Conservation (phyloP, 2,329 filamentous ascomycete species). For the Diplodia intermedia region DNA sequence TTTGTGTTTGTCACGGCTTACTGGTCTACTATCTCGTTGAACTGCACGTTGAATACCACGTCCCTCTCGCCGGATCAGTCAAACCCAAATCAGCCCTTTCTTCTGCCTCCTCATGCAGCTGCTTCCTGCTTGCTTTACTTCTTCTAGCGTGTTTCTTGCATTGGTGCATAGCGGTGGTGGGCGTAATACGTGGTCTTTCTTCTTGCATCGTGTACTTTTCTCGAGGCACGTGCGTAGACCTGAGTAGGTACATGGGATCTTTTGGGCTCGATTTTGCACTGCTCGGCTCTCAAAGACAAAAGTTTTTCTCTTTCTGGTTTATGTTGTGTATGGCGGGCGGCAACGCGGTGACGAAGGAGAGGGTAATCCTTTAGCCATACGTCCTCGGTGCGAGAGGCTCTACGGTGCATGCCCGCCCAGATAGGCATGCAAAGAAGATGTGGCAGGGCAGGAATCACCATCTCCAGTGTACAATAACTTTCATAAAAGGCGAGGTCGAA, state of each 20-base stretch:
- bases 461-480: neutral
- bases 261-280: neutral
- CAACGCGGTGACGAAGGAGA: neutral
- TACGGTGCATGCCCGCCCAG: neutral
- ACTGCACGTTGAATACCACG: neutral
- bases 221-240: neutral
- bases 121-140: neutral
- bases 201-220: neutral
- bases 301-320: neutral
- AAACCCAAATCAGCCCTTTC: neutral
- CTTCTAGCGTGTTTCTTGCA: neutral
- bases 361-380: neutral
- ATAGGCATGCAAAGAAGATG: neutral
- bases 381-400: neutral
- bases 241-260: neutral
- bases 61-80: neutral
- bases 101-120: neutral
- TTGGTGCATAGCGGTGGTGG: conserved; percentile 6
- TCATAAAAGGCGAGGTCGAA: neutral
- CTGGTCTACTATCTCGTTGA: neutral
- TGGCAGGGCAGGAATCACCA: neutral
- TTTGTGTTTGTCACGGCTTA: neutral
- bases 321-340: neutral
- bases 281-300: neutral
- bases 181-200: conserved; percentile 1